phyloP scores from a whole-genome alignment of 768 basidiomycete species.

The Coprinellus micaceus region DNA sequence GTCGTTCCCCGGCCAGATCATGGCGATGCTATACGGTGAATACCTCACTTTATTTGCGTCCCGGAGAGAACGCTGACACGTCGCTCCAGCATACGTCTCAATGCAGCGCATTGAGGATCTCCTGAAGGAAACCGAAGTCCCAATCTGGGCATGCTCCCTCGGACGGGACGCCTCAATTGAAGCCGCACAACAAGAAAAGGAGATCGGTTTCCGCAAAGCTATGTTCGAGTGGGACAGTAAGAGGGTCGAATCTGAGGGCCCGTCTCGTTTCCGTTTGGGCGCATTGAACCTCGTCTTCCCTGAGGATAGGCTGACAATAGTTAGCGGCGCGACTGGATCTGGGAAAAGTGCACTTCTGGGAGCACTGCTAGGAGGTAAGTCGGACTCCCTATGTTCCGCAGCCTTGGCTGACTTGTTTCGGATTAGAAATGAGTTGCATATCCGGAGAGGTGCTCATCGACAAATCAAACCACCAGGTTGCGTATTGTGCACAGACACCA shows the following conservation, averaged over 20 bases:
- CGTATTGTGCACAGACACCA: constrained; percentile 66
- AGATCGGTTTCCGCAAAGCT: constrained; percentile 53
- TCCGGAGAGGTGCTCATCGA: constrained; percentile 51
- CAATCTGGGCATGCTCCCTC: constrained; percentile 72
- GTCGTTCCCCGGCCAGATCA: constrained; percentile 57
- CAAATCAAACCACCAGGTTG: constrained; percentile 57
- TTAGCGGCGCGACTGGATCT: constrained; percentile 65
- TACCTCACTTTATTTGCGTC: not conserved
- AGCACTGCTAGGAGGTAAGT: constrained; percentile 62
- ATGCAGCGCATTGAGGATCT: constrained; percentile 79
- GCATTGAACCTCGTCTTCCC: constrained; percentile 60
- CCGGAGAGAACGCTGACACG: constrained; percentile 6
- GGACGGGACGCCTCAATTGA: not conserved
- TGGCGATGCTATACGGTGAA: constrained; percentile 60
- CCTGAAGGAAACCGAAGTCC: constrained; percentile 70
- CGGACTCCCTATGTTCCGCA: not conserved
- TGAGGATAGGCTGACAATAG: constrained; percentile 49
- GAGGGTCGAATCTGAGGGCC: constrained; percentile 18
- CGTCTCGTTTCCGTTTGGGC: constrained; percentile 50
- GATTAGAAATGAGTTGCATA: constrained; percentile 55
- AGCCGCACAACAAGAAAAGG: constrained; percentile 14
- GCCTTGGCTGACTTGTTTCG: not conserved
- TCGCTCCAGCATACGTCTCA: constrained; percentile 59
- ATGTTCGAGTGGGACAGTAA: constrained; percentile 54
- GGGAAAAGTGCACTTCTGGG: constrained; percentile 65